Evolutionary conservation across 1,284 basidiomycete species (phyloP), one percentile per base, ranked within the genome.

Genomic region (Boletus calvinii): DNA sequence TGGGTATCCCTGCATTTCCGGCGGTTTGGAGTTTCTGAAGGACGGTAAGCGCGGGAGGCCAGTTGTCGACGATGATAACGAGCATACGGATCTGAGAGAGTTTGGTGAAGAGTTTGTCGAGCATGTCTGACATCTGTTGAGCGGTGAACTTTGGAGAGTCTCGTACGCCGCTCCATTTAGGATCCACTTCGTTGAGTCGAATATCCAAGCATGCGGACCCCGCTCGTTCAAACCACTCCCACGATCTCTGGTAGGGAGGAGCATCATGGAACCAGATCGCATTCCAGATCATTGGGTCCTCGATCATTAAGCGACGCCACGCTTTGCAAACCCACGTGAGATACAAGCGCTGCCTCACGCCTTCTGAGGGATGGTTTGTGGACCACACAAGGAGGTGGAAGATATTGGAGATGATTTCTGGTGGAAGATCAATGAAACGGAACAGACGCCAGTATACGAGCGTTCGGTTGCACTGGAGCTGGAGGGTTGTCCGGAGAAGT

Each of bases 401-500:
- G 55, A 89, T 85, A 52, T 79, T 76, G 65, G 67, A 68, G 53
- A 87, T 67, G 55, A 89, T 81, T 63, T 88, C 86, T 31, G 68
- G 62, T 2, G 86, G 86, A 8, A 88, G 73, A 37, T 81, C 73
- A 63, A 79, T 77, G 52, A 87, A 71, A 36, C 77, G 77, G 65
- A 88, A 87, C 42, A 72, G 50, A 35, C 71, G 67, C 69, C 72
- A 80, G 46, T 70, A 69, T n/a, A 72, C 52, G 52, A 74, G 36
- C 49, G 68, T 66, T 26, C 51, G 52, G 10, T 55, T 53, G 47
- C 55, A 57, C 46, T 56, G 53, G 5, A 45, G 22, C 32, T 59
- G 57, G 43, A 65, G 48, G 18, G 56, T 66, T 17, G 7, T 38
- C 2, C 39, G 50, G 22, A 65, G 49, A 45, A 63, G 11, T 3